These are phyloP conservation scores for Pezicula rhizophila DNA, from an alignment of 2,329 filamentous ascomycete species.

Conservation along the genomic window DNA sequence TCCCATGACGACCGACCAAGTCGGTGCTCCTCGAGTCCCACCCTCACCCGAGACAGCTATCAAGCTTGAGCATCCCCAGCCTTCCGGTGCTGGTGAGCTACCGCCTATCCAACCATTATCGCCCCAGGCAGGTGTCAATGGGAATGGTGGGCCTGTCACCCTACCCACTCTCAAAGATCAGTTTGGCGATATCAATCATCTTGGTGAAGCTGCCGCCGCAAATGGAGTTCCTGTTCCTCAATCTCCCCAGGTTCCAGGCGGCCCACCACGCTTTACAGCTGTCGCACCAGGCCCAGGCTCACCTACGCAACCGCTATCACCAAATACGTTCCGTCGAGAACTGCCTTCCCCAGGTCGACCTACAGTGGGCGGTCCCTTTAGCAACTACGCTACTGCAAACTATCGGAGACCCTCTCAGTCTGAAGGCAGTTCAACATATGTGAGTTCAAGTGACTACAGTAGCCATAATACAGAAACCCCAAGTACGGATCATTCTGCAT, in stretches of 20 bases:
- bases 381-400: conserved; percentile 9
- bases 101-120: conserved; percentile 23
- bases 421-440: conserved; percentile 16
- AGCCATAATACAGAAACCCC: conserved; percentile 38
- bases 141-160: conserved; percentile 20
- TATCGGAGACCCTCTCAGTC: conserved; percentile 21
- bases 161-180: conserved; percentile 25
- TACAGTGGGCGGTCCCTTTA: conserved; percentile 5
- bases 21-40: conserved; percentile 6
- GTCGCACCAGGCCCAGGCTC: conserved; percentile 18
- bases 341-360: conserved; percentile 28
- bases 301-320: conserved; percentile 24
- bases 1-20: conserved; percentile 10
- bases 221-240: conserved; percentile 19
- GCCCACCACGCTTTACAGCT: conserved; percentile 16
- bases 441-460: conserved; percentile 20
- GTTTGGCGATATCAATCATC: conserved; percentile 23
- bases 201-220: conserved; percentile 14
- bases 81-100: conserved; percentile 14
- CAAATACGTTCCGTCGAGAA: conserved; percentile 34
- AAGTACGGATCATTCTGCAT: conserved; percentile 37
- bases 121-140: conserved; percentile 20
- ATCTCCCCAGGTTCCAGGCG: conserved; percentile 20
- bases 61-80: conserved; percentile 14
- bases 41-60: conserved; percentile 9